phyloP scores from a whole-genome alignment of 1,284 basidiomycete species.

The Tilletia horrida region DNA sequence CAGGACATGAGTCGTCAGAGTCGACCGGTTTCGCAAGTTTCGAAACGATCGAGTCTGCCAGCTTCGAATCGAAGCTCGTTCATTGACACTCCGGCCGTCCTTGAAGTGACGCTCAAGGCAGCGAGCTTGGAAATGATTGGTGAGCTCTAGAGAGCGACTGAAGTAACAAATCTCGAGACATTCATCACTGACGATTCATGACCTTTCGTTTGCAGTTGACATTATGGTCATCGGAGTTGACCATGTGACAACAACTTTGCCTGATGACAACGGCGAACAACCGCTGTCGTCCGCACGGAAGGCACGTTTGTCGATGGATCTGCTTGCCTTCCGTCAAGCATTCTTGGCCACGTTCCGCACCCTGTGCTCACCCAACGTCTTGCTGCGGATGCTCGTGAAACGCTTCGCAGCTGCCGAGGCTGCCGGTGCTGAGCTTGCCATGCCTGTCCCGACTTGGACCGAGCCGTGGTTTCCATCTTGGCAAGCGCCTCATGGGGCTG shows the following conservation, averaged over 20 bases:
- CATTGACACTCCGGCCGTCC: constrained; percentile 33
- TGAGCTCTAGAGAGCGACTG: constrained; percentile 1
- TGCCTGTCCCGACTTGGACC: constrained; percentile 34
- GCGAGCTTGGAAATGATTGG: constrained; percentile 43
- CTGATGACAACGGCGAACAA: constrained; percentile 27
- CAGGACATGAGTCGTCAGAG: constrained; percentile 37
- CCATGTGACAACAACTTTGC: constrained; percentile 34
- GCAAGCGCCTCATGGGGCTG: constrained; percentile 8
- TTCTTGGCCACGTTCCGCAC: constrained; percentile 47
- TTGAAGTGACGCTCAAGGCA: constrained; percentile 41
- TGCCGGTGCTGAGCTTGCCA: constrained; percentile 45
- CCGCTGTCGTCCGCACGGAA: constrained; percentile 26
- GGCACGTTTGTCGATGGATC: constrained; percentile 40
- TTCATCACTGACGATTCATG: neutral
- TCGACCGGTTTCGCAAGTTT: constrained; percentile 44
- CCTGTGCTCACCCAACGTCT: constrained; percentile 36
- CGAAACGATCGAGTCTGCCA: constrained; percentile 46
- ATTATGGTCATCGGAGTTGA: constrained; percentile 49
- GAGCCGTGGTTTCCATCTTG: constrained; percentile 24
- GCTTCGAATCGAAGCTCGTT: constrained; percentile 47
- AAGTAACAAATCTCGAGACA: neutral
- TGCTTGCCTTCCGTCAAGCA: constrained; percentile 36
- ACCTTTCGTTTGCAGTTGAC: constrained; percentile 32
- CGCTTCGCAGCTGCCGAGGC: constrained; percentile 46
- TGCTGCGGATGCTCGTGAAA: constrained; percentile 48